Conservation (phyloP, 208 protist genomes). For the Entamoeba moshkovskii region DNA sequence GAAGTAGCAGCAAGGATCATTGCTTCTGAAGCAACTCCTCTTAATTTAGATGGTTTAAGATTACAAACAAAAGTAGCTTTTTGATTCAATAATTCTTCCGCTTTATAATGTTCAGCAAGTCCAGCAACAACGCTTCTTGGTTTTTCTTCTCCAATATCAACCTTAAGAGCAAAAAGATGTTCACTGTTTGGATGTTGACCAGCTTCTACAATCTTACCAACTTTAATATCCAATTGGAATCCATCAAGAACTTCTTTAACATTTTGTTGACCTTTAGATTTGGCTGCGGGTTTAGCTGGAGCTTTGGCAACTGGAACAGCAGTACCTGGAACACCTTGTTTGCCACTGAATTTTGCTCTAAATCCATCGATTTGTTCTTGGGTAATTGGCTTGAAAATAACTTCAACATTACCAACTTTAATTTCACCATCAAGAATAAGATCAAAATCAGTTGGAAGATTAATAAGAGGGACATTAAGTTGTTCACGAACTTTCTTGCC, state of each 20-base stretch:
- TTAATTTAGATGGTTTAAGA: background rate
- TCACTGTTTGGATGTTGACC: background rate
- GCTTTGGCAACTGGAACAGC: background rate
- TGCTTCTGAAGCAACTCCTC: background rate
- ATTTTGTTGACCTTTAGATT: background rate
- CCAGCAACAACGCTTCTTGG: constrained; percentile 14
- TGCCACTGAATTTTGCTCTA: background rate
- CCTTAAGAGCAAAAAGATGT: background rate
- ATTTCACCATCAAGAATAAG: background rate
- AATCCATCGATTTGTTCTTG: background rate
- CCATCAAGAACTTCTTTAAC: background rate
- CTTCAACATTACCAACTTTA: background rate
- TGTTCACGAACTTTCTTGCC: background rate
- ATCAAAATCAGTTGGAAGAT: background rate
- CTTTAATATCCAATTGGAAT: background rate
- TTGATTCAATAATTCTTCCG: background rate
- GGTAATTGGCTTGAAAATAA: background rate
- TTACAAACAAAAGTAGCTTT: background rate
- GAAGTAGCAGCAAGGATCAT: constrained; percentile 10
- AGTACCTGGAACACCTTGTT: background rate
- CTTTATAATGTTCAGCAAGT: background rate
- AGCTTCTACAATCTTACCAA: constrained; percentile 9
- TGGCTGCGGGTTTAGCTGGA: background rate
- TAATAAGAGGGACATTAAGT: background rate
- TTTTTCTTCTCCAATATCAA: constrained; percentile 13